Evolutionary conservation across 2,329 filamentous ascomycete genomes (phyloP).

Genomic region (Ascochyta koolunga): DNA sequence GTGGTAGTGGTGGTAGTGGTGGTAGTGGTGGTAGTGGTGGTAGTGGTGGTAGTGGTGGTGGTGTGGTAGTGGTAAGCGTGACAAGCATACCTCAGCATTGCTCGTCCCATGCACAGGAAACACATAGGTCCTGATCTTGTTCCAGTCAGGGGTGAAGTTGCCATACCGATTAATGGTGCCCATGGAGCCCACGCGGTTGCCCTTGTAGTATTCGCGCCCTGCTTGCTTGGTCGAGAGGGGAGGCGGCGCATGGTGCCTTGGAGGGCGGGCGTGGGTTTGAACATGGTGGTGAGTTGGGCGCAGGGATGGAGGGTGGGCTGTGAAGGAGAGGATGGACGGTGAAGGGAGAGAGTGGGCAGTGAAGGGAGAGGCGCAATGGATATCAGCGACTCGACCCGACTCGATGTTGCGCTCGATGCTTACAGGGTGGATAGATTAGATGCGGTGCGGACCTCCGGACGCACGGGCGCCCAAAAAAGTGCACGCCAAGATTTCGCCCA

Average conservation of each 20-base stretch:
- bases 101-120: slow-evolving; percentile 72
- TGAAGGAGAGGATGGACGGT: too few relatives aligned
- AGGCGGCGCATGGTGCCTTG: slow-evolving; percentile 74
- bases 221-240: slow-evolving; percentile 91
- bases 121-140: slow-evolving; percentile 88
- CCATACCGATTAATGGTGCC: slow-evolving; percentile 84
- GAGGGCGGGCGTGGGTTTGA: slow-evolving; percentile 69
- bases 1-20: too few relatives aligned
- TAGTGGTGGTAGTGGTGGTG: not conserved
- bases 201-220: slow-evolving; percentile 96
- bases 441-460: slow-evolving; percentile 19
- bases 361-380: slow-evolving; percentile 12
- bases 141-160: slow-evolving; percentile 81
- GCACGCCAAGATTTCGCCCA: slow-evolving; percentile 35
- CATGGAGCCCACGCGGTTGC: slow-evolving; percentile 86
- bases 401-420: not conserved
- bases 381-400: too few relatives aligned
- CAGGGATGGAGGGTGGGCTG: slow-evolving; percentile 4
- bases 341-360: slow-evolving; percentile 8
- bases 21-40: not conserved
- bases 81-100: slow-evolving; percentile 48
- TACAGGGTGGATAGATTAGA: not conserved
- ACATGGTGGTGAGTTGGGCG: slow-evolving; percentile 55
- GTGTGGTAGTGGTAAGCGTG: too few relatives aligned
- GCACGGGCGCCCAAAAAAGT: slow-evolving; percentile 21